These are phyloP conservation scores for Cyclocybe aegerita DNA, from an alignment of 768 basidiomycete species.

Conservation along the genomic window DNA sequence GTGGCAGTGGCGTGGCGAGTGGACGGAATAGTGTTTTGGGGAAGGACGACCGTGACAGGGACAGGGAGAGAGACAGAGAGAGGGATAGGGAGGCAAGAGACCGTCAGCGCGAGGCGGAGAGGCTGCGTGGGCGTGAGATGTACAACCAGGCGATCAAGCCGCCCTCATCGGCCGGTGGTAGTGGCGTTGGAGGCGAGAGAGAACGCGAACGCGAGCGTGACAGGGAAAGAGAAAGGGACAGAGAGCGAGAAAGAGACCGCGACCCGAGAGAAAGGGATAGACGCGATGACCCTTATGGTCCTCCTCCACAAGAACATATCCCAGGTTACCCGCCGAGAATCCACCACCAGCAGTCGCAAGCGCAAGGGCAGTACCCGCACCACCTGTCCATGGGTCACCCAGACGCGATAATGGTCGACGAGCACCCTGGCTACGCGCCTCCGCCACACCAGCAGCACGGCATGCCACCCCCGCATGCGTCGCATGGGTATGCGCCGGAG, in stretches of 20 bases:
- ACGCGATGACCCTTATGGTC: neutral
- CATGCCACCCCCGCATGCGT: neutral
- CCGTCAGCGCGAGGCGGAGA: no score
- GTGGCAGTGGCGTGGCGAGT: neutral
- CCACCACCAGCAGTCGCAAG: neutral
- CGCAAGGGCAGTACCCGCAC: neutral
- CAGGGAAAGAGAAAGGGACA: constrained; percentile 2
- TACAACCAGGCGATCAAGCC: constrained; percentile 8
- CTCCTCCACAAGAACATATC: neutral
- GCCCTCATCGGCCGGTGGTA: neutral
- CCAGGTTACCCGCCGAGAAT: neutral
- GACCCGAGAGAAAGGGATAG: neutral
- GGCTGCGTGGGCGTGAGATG: constrained; percentile 9
- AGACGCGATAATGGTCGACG: constrained; percentile 11
- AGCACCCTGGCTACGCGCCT: neutral
- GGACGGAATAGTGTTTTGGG: constrained; percentile 4
- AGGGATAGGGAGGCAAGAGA: constrained; percentile 4
- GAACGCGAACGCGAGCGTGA: constrained; percentile 5
- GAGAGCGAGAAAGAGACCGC: constrained; percentile 1
- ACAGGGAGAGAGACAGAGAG: constrained; percentile 1
- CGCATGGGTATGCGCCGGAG: neutral
- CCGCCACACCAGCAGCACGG: no score
- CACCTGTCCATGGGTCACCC: neutral
- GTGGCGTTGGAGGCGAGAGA: constrained; percentile 7
- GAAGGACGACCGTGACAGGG: constrained; percentile 4